Evolutionary conservation across 2,329 filamentous ascomycete genomes (phyloP), one percentile per base, ranked within the genome.

Genomic region (Pyricularia sp.): DNA sequence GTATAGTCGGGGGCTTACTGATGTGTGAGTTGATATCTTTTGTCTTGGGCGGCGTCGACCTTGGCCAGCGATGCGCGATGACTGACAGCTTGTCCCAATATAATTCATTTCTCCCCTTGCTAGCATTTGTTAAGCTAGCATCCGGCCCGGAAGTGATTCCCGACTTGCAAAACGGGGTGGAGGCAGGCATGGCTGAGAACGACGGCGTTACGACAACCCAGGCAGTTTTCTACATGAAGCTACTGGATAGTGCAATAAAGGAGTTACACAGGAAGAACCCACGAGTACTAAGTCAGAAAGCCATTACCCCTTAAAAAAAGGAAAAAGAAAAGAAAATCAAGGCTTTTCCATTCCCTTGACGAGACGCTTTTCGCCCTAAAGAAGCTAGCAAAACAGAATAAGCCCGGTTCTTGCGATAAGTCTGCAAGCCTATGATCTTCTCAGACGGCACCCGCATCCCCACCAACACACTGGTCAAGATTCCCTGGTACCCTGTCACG

Each of bases 141-240:
- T 75, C 78, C 4, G 72, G 75, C 67, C 82, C 82, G 0, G 78
- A 85, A 30, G 76, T 81, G 68, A 72, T 82, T 60, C 75, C 80
- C 8, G 77, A 79, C 13, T 71, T 85, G 2, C 78, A 83, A 2
- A 75, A 82, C 24, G 83, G 86, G 68, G 79, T 82, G 12, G 69
- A 73, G 7, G 68, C 73, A 0, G 76, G 75, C 0, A 68, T 80
- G 0, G 70, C 69, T 1, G 72, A 73, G 22, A 69, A 75, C 28
- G 26, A 26, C 26, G 64, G 64, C 16, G 64, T 65, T 9, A 26
- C 57, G 64, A 65, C 57, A 7, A 62, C 59, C 19, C 44, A 83
- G 64, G 67, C 74, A 0, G 67, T 79, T 2, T 74, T 74, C 66
- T 74, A 75, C 60, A 68, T 79, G 55, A 75, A 74, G 66, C 69